phyloP scores from a whole-genome alignment of 352 stramenopile species.

The Globisporangium recalcitrans region DNA sequence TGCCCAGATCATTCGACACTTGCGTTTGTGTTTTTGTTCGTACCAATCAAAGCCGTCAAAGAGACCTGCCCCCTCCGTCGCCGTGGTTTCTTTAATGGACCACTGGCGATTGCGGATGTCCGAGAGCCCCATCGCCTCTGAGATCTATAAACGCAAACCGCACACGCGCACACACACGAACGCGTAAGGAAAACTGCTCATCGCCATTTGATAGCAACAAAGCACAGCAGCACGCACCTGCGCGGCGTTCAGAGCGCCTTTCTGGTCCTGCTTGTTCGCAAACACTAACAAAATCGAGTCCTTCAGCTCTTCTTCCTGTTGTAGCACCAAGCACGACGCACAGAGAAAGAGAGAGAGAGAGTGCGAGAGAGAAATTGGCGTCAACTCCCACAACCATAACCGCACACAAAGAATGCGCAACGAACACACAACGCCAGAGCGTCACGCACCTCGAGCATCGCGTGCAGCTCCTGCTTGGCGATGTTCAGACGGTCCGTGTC shows the following conservation, averaged over 20 bases:
- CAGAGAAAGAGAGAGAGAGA: not conserved
- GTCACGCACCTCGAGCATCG: conserved; percentile 91
- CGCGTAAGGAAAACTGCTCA: too few relatives aligned
- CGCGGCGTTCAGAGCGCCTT: conserved; percentile 87
- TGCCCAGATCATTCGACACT: not conserved
- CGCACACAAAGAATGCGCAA: too few relatives aligned
- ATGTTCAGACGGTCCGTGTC: conserved; percentile 97
- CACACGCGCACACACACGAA: not conserved
- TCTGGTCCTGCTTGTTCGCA: conserved; percentile 99
- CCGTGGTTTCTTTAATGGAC: conserved; percentile 99
- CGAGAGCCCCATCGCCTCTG: conserved; percentile 95
- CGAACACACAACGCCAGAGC: not conserved
- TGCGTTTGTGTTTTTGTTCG: not conserved
- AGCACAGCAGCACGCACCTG: conserved; percentile 40
- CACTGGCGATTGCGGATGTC: conserved; percentile 99
- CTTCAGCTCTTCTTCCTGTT: conserved; percentile 97
- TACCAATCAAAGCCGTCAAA: conserved; percentile 99
- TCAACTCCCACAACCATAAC: not conserved
- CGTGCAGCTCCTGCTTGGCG: conserved; percentile 96
- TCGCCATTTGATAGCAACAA: not conserved
- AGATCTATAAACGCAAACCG: conserved; percentile 81
- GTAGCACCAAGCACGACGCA: conserved; percentile 2
- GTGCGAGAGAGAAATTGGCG: not conserved
- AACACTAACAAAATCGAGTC: conserved; percentile 99
- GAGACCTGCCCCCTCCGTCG: conserved; percentile 95